phyloP scores from a whole-genome alignment of 73 alveolate genomes.

The Tetrahymena borealis region DNA sequence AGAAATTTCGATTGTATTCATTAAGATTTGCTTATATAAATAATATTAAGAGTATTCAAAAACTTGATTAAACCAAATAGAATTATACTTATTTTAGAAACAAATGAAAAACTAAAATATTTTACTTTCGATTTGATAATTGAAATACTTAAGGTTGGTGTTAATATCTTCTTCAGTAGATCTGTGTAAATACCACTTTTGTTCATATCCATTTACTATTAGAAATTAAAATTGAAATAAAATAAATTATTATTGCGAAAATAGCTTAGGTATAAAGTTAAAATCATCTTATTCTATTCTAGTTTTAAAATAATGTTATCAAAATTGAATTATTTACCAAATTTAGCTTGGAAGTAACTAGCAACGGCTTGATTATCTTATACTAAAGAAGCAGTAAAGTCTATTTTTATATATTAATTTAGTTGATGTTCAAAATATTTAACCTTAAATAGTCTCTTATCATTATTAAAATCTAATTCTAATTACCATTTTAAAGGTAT shows the following conservation, averaged over 20 bases:
- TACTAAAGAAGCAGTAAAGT: neutral
- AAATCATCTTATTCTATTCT: no score
- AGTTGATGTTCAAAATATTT: neutral
- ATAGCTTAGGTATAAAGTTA: no score
- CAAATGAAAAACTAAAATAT: no score
- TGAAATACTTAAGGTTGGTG: neutral
- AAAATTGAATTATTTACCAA: no score
- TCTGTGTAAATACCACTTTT: neutral
- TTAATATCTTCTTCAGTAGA: neutral
- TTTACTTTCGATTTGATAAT: neutral
- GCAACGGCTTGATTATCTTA: neutral
- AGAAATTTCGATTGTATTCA: neutral
- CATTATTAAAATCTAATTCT: no score
- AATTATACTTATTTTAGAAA: no score
- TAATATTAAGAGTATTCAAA: no score
- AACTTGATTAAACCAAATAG: no score
- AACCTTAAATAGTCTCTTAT: no score
- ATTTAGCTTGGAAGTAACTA: neutral
- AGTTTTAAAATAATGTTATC: no score
- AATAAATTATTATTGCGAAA: neutral
- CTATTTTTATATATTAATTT: neutral
- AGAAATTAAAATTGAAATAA: neutral
- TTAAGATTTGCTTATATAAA: neutral
- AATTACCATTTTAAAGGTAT: neutral
- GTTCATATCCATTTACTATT: neutral